These are phyloP conservation scores for Aspergillus funiculosus DNA, from an alignment of 495 filamentous ascomycete species.

Conservation along the genomic window DNA sequence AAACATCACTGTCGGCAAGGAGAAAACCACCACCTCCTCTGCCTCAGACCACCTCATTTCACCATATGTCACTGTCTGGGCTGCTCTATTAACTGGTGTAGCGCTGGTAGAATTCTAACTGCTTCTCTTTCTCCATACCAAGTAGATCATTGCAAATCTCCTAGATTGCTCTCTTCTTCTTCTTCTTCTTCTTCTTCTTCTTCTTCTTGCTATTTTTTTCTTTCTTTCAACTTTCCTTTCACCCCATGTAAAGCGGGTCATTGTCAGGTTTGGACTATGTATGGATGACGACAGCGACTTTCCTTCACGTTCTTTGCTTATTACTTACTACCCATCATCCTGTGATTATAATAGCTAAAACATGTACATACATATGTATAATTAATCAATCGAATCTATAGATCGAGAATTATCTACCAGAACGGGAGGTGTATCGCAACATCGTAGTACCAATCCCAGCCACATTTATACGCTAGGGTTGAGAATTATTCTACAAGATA, in stretches of 20 bases:
- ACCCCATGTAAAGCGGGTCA: background rate
- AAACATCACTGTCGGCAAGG: constrained; percentile 43
- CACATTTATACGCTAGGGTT: too few species aligned
- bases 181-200: constrained; percentile 6
- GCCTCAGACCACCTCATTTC: background rate
- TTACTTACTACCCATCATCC: background rate
- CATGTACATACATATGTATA: background rate
- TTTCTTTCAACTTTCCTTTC: constrained; percentile 3
- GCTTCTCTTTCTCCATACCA: constrained; percentile 7
- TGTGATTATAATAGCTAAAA: background rate
- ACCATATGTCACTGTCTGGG: background rate
- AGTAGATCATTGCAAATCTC: constrained; percentile 7
- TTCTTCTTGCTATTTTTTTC: constrained; percentile 6
- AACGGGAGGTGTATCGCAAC: too few species aligned
- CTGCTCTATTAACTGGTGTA: background rate
- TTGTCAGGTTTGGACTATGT: constrained; percentile 9
- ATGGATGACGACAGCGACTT: constrained; percentile 19
- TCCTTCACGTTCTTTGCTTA: constrained; percentile 1
- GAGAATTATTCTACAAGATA: too few species aligned
- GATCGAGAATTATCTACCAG: background rate
- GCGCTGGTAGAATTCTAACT: constrained; percentile 1
- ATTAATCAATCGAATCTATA: background rate
- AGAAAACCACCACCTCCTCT: constrained; percentile 15
- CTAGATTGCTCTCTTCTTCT: constrained; percentile 10
- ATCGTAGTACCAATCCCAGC: too few species aligned